Evolutionary conservation across 805 yeast species (phyloP).

Genomic region (Yamadazyma phyllophila): DNA sequence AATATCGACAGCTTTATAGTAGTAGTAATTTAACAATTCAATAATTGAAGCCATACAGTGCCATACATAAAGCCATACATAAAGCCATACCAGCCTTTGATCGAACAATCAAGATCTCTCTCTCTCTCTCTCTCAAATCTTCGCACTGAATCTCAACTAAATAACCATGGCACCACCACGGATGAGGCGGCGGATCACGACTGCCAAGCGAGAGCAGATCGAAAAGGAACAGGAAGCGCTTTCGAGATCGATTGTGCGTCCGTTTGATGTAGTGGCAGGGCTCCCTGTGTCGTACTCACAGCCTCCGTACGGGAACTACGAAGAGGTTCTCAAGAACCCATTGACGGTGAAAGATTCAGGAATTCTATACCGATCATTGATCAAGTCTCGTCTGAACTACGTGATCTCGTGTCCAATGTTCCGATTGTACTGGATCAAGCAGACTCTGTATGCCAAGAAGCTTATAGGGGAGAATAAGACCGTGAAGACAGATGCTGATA

Average conservation of each 20-base stretch:
- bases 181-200: slow-evolving; percentile 43
- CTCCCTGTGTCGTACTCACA: slow-evolving; percentile 63
- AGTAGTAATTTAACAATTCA: no score
- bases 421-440: slow-evolving; percentile 76
- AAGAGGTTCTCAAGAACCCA: slow-evolving; percentile 57
- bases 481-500: slow-evolving; percentile 19
- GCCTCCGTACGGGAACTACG: slow-evolving; percentile 59
- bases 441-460: slow-evolving; percentile 52
- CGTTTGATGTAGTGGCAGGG: slow-evolving; percentile 63
- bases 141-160: neutral
- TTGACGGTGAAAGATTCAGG: slow-evolving; percentile 71
- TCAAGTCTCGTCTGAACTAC: slow-evolving; percentile 62
- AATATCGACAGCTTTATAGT: no score
- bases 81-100: no score
- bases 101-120: no score
- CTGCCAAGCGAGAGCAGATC: slow-evolving; percentile 40
- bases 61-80: no score
- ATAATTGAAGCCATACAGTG: no score
- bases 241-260: slow-evolving; percentile 44
- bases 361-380: slow-evolving; percentile 65
- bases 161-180: slow-evolving; percentile 30
- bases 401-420: slow-evolving; percentile 69
- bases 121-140: no score
- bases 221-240: slow-evolving; percentile 39
- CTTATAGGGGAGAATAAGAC: slow-evolving; percentile 25